phyloP scores from a whole-genome alignment of 345 rosid genomes.

The Melaleuca quinquenervia region DNA sequence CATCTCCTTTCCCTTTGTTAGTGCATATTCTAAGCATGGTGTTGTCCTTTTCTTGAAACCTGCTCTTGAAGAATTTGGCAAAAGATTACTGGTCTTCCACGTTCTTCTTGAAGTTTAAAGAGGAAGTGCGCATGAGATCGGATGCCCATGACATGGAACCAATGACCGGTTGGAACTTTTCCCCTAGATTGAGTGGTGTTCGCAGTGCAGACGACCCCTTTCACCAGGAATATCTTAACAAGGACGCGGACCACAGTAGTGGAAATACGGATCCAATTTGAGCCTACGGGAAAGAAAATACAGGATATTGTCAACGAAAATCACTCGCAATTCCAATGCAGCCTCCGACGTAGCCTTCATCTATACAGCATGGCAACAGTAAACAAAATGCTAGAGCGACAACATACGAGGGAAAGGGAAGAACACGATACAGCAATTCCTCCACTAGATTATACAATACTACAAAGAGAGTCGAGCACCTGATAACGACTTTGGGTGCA shows the following conservation, averaged over 20 bases:
- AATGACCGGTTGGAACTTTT: slow-evolving; percentile 47
- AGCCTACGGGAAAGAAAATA: not conserved
- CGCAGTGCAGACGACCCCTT: slow-evolving; percentile 80
- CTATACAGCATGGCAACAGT: not conserved
- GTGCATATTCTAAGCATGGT: not conserved
- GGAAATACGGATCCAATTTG: not conserved
- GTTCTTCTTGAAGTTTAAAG: slow-evolving; percentile 69
- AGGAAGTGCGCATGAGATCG: slow-evolving; percentile 39
- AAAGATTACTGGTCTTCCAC: slow-evolving; percentile 82
- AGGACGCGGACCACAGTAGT: slow-evolving; percentile 15
- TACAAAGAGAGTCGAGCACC: not conserved
- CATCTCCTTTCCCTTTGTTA: not conserved
- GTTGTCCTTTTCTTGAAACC: not conserved
- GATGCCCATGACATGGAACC: slow-evolving; percentile 30
- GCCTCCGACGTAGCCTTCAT: not conserved
- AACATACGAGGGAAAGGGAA: not conserved
- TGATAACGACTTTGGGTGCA: not conserved
- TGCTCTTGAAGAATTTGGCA: slow-evolving; percentile 44
- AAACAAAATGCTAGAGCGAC: not conserved
- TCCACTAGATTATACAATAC: not conserved
- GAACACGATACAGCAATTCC: not conserved
- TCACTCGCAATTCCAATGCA: not conserved
- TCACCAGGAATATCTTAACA: slow-evolving; percentile 46
- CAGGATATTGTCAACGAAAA: not conserved
- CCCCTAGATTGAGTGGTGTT: slow-evolving; percentile 71